Percentiles rank a stretch among this genome's conserved stretches.
phyloP scores from a whole-genome alignment of 2,329 filamentous ascomycete species.

The Hymenotorrendiella dingleyae region DNA sequence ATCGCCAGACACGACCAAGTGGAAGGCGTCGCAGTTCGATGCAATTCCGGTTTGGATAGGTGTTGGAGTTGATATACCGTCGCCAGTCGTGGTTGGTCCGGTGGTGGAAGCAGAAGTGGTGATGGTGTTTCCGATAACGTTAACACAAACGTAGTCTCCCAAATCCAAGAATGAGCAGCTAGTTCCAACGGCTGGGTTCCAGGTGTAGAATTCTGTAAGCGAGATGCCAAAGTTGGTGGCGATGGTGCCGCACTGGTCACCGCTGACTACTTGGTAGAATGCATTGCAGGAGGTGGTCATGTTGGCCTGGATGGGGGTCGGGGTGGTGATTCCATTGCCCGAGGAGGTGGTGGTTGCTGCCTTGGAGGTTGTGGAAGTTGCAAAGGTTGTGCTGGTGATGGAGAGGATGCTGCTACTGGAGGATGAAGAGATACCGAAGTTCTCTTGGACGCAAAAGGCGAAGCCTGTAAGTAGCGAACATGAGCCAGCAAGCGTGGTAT shows the following conservation, averaged over 20 bases:
- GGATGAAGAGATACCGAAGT: too few species aligned
- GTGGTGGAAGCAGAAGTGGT: background rate
- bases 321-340: too few species aligned
- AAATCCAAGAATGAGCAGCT: background rate
- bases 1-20: conserved; percentile 19
- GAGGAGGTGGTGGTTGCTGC: too few species aligned
- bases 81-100: conserved; percentile 15
- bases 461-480: too few species aligned
- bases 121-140: background rate
- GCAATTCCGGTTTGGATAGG: conserved; percentile 28
- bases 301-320: too few species aligned
- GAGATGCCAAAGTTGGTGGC: conserved; percentile 18
- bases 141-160: background rate
- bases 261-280: too few species aligned
- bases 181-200: conserved; percentile 16
- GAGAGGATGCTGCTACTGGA: too few species aligned
- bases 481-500: too few species aligned
- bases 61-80: conserved; percentile 25
- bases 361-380: too few species aligned
- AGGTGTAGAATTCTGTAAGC: conserved; percentile 21
- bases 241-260: conserved; percentile 24
- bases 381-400: too few species aligned
- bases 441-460: too few species aligned
- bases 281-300: too few species aligned
- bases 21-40: conserved; percentile 28